Evolutionary conservation across 202 grass and related monocot genomes (phyloP).

Genomic region (Saccharum hybrid): DNA sequence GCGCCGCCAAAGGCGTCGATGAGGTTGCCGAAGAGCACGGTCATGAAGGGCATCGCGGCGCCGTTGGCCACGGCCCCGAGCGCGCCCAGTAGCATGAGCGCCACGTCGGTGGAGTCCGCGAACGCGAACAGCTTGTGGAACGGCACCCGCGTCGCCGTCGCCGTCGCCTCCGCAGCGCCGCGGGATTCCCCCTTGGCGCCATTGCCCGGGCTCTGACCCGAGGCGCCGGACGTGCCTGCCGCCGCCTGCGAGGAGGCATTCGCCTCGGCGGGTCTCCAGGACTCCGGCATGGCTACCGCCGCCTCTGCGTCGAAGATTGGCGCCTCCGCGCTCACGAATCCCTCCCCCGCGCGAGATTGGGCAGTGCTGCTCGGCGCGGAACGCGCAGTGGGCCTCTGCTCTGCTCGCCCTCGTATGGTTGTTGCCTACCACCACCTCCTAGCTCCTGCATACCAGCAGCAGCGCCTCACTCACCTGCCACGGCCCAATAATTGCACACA

Average conservation of each 20-base stretch:
- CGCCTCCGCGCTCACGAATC: not conserved
- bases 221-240: not conserved
- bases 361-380: not conserved
- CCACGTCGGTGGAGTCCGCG: constrained; percentile 66
- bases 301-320: constrained; percentile 21
- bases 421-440: constrained; percentile 31
- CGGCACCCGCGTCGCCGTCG: constrained; percentile 48
- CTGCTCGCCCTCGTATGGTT: constrained; percentile 5
- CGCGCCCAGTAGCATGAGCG: constrained; percentile 70
- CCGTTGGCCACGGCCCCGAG: constrained; percentile 75
- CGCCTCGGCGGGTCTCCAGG: constrained; percentile 37
- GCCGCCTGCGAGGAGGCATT: not conserved
- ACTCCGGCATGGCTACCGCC: constrained; percentile 47
- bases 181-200: not conserved
- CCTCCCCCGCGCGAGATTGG: not conserved
- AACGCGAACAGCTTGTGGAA: constrained; percentile 86
- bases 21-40: constrained; percentile 78
- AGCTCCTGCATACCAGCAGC: constrained; percentile 53
- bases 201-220: not conserved
- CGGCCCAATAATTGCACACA: constrained; percentile 40
- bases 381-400: constrained; percentile 1
- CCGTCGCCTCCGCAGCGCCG: not conserved
- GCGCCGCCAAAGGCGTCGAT: constrained; percentile 80
- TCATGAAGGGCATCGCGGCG: constrained; percentile 79
- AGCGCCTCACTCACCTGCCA: constrained; percentile 43